Evolutionary conservation across 352 stramenopile genomes (phyloP), one percentile per base, ranked within the genome.

Genomic region (Pythium phragmitis): DNA sequence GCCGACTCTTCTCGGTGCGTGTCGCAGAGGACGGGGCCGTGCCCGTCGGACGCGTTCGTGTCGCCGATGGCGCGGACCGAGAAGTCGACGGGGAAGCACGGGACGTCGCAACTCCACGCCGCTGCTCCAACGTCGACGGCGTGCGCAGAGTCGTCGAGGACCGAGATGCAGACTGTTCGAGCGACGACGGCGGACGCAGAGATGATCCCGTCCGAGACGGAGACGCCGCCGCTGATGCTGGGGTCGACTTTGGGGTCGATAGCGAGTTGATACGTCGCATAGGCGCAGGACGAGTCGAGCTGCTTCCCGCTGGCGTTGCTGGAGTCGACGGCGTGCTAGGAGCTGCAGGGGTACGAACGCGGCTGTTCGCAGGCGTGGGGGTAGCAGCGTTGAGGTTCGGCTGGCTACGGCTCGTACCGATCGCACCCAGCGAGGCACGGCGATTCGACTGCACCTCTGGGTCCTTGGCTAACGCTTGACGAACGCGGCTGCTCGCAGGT

Each of bases 381-480:
- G 60, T 42, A 37, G 34, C 34, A 13, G 34, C 34, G 11, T 14
- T 54, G 13, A 65, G 50, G 43, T 63, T 69, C 0, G 63, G 50
- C 41, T 64, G 56, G n/a, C 57, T 70, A 26, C 17, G 7, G 36
- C 57, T 65, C 30, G 64, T 58, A 3, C 66, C 66, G 30, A 72
- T 65, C 7, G 66, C 59, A 14, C 66, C 66, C 3, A 74, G 61
- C 2, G 67, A 70, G 1, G 67, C 57, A 6, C 67, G 67, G 14
- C 67, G 67, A 53, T 70, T 74, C 13, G 57, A 52, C 7, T 48
- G 37, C 14, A 54, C 50, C 12, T 47, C 13, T 9, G 61, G 57
- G 12, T 69, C 67, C 42, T 64, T 68, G 1, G 60, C 36, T 13
- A 30, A 30, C 26, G 26, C 26, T 30, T 30, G 26, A n/a, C 57